phyloP scores from a whole-genome alignment of 2,329 filamentous ascomycete genomes.

The Pseudopyrenochaeta lycopersici region DNA sequence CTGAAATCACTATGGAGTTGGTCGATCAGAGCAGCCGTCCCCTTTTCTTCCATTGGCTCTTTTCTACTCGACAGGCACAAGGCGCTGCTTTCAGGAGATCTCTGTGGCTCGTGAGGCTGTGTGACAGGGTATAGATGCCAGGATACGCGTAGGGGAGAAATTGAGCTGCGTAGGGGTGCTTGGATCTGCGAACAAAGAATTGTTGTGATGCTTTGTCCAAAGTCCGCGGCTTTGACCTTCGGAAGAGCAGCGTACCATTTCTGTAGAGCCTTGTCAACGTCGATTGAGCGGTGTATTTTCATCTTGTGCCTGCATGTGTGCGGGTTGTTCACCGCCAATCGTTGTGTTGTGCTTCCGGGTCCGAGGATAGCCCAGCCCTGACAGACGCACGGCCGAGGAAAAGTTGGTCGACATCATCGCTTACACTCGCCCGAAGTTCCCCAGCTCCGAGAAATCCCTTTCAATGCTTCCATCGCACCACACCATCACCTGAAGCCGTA shows the following conservation, averaged over 20 bases:
- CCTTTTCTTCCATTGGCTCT: conserved; percentile 31
- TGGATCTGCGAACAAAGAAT: too few relatives aligned
- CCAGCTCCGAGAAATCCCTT: conserved; percentile 40
- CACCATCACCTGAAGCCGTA: conserved; percentile 24
- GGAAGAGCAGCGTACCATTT: too few relatives aligned
- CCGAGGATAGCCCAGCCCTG: not conserved
- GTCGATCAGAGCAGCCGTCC: not conserved
- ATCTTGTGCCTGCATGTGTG: not conserved
- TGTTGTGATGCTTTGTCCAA: too few relatives aligned
- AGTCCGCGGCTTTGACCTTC: too few relatives aligned
- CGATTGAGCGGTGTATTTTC: not conserved
- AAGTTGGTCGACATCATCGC: conserved; percentile 26
- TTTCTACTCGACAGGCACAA: conserved; percentile 10
- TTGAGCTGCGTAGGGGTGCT: not conserved
- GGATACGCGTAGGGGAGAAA: not conserved
- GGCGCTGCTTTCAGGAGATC: conserved; percentile 6
- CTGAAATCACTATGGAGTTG: not conserved
- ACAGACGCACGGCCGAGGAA: conserved; percentile 21
- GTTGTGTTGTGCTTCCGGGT: not conserved
- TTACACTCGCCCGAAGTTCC: conserved; percentile 1
- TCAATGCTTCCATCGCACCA: conserved; percentile 25
- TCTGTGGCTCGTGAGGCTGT: not conserved
- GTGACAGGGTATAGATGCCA: not conserved
- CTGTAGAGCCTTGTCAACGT: too few relatives aligned
- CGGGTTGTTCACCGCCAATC: conserved; percentile 15